phyloP scores from a whole-genome alignment of 2,329 filamentous ascomycete species.

The Zalaria sp. region DNA sequence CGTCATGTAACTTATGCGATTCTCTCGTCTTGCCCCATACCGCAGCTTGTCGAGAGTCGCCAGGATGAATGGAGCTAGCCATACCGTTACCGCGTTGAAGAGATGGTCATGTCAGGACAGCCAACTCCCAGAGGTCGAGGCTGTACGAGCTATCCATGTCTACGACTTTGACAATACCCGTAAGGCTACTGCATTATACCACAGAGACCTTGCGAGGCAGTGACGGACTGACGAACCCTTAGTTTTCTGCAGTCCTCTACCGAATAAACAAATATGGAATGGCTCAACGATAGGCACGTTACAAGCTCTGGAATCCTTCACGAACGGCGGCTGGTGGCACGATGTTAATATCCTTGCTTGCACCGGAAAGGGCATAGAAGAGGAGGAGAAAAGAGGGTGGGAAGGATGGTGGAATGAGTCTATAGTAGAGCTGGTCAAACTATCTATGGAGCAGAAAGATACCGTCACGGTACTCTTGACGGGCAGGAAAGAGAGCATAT shows the following conservation, averaged over 20 bases:
- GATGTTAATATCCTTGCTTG: constrained; percentile 73
- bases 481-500: constrained; percentile 65
- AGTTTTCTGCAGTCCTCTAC: constrained; percentile 86
- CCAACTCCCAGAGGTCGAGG: constrained; percentile 53
- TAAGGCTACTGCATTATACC: constrained; percentile 27
- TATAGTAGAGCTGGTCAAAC: constrained; percentile 60
- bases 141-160: constrained; percentile 70
- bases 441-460: constrained; percentile 74
- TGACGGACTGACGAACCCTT: constrained; percentile 3
- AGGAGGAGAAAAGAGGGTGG: constrained; percentile 76
- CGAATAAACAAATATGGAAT: constrained; percentile 81
- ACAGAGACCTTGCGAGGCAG: too few species aligned
- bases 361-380: constrained; percentile 68
- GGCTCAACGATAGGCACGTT: constrained; percentile 62
- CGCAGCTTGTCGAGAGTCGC: background rate
- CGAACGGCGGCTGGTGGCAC: constrained; percentile 94
- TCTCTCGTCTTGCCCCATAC: background rate
- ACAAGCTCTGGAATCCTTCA: constrained; percentile 59
- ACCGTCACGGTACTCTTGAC: constrained; percentile 77
- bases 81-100: constrained; percentile 60
- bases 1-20: too few species aligned
- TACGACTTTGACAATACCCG: constrained; percentile 98
- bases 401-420: constrained; percentile 94
- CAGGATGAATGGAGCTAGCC: constrained; percentile 7
- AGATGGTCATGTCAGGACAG: constrained; percentile 72